Conservation (phyloP, 371 early-diverging fungal genomes). For the Mortierella sp. region DNA sequence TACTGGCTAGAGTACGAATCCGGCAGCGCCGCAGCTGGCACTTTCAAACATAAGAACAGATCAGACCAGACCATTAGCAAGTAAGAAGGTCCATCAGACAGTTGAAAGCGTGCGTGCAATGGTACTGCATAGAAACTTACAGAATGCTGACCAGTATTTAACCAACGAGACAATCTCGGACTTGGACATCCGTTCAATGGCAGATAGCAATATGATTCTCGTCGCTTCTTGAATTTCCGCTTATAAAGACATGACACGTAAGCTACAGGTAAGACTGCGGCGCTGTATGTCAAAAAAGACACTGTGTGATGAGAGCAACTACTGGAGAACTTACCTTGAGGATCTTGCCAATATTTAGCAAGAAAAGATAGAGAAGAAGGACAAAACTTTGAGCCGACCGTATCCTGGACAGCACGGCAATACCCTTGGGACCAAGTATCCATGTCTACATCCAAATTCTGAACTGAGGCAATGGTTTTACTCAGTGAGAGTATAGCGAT, state of each 20-base stretch:
- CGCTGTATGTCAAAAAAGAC: too few relatives aligned
- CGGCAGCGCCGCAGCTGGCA: constrained; percentile 64
- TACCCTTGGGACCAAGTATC: constrained; percentile 28
- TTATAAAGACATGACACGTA: too few relatives aligned
- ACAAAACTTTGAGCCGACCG: constrained; percentile 63
- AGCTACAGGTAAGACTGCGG: too few relatives aligned
- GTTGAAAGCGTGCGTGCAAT: too few relatives aligned
- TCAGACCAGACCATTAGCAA: too few relatives aligned
- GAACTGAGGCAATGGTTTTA: constrained; percentile 58
- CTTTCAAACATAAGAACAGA: constrained; percentile 42
- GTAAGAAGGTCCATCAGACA: too few relatives aligned
- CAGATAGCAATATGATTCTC: constrained; percentile 33
- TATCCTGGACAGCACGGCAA: constrained; percentile 61
- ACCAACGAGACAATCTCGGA: constrained; percentile 61
- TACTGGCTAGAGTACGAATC: constrained; percentile 65
- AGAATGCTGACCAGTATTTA: constrained; percentile 70
- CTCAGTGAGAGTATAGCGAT: constrained; percentile 68
- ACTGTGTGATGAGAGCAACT: background rate
- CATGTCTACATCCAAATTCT: constrained; percentile 50
- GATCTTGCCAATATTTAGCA: constrained; percentile 89
- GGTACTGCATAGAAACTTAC: constrained; percentile 18
- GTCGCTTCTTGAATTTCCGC: constrained; percentile 51
- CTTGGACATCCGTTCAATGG: constrained; percentile 51
- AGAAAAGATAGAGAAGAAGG: constrained; percentile 79
- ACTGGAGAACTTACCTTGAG: constrained; percentile 63